Base-by-base conservation (phyloP, 495 filamentous ascomycete species). In the Chaetomidium leptoderma region DNA sequence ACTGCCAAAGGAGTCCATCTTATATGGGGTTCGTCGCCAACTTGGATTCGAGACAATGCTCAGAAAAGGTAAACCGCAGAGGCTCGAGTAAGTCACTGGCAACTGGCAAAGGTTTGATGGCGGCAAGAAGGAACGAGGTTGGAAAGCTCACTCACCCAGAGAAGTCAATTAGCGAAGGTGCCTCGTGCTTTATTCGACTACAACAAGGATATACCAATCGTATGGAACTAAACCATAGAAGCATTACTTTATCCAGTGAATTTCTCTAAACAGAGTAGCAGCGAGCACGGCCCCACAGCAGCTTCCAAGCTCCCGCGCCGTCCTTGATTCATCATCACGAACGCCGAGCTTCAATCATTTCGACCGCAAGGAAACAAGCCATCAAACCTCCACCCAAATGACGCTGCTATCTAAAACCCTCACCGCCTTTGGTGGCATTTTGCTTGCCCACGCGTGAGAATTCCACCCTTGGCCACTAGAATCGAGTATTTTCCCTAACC, bases 391-490 rank as follows among this genome's bases (percentile, higher is more conserved):
- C n/a, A 4, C 35, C 16, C 8, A n/a, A 50, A 89, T 89, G 86
- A 82, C 83, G 59, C 84, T 83, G 76, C 66, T 86, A 57, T 84
- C 86, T 30, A 83, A 81, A 57, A 59, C 83, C 33, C 76, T 84
- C 47, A 88, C 85, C 30, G 67, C 79, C 59, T 74, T 89, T 46
- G 88, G 88, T 55, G 72, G 86, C 6, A 55, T 90, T 53, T 74
- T 90, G 51, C 78, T 91, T 9, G 83, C 78, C 13, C 87, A 91
- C 69, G 86, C 87, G 88, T 91, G 81, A 68, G 86, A 24, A 40
- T 48, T 39, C 27, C 58, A 17, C 35, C 44, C 50, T 47, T 27
- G 13, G 29, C 9, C 32, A 51, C 49, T 37, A 13, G 61, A 46
- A 26, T 7, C 35, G 9, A 46, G 27, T 48, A 5, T 16, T 17